These are phyloP conservation scores for Leccinum solheimii DNA, from an alignment of 1,284 basidiomycete genomes.

Conservation along the genomic window DNA sequence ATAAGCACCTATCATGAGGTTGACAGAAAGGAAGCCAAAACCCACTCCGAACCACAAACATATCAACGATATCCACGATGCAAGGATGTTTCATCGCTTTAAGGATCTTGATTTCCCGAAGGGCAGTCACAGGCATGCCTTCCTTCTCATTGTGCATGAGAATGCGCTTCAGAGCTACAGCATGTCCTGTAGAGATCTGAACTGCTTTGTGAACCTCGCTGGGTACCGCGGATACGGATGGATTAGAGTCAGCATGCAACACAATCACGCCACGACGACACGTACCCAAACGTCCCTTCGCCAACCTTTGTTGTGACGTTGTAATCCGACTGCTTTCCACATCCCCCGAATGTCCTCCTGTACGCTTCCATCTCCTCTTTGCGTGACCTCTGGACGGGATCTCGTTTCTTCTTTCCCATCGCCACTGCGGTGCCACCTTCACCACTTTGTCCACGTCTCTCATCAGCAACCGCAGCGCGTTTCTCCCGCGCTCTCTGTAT, in stretches of 20 bases:
- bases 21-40: slow-evolving; percentile 13
- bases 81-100: slow-evolving; percentile 87
- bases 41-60: slow-evolving; percentile 81
- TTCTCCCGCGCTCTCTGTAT: slow-evolving; percentile 26
- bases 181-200: slow-evolving; percentile 57
- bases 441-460: slow-evolving; percentile 1
- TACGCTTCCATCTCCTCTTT: slow-evolving; percentile 70
- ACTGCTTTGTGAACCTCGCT: slow-evolving; percentile 90
- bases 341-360: slow-evolving; percentile 72
- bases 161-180: slow-evolving; percentile 92
- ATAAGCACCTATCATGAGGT: slow-evolving; percentile 4
- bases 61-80: slow-evolving; percentile 88
- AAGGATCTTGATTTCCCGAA: slow-evolving; percentile 98
- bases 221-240: slow-evolving; percentile 5
- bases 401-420: slow-evolving; percentile 31
- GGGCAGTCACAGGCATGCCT: slow-evolving; percentile 94
- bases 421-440: slow-evolving; percentile 9
- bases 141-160: slow-evolving; percentile 96
- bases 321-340: slow-evolving; percentile 78
- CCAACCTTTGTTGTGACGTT: slow-evolving; percentile 83
- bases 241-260: slow-evolving; percentile 9
- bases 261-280: slow-evolving; percentile 16
- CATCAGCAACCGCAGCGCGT: slow-evolving; percentile 33
- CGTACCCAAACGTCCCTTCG: slow-evolving; percentile 93
- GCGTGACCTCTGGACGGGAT: slow-evolving; percentile 50